A percentile compares a stretch with the other conserved stretches of the same genome.
phyloP scores from a whole-genome alignment of 805 yeast genomes.

The Scheffersomyces spartinae region DNA sequence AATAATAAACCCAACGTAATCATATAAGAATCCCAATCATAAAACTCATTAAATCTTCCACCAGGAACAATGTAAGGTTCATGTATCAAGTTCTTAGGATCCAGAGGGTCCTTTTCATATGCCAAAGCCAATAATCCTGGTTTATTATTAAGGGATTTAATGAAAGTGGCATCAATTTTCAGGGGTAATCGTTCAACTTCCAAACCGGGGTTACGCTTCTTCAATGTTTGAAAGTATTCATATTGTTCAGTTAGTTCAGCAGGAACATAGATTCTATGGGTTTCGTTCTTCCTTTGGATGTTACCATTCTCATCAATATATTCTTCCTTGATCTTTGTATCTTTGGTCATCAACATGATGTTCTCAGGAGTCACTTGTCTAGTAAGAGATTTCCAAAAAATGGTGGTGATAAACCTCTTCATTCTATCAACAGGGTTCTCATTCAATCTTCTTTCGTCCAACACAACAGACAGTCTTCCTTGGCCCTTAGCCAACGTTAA shows the following conservation, averaged over 20 bases:
- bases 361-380: slow-evolving; percentile 53
- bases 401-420: slow-evolving; percentile 57
- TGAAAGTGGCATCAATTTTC: slow-evolving; percentile 64
- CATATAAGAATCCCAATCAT: slow-evolving; percentile 98
- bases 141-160: slow-evolving; percentile 60
- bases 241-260: slow-evolving; percentile 56
- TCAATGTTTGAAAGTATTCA: slow-evolving; percentile 48
- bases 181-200: slow-evolving; percentile 73
- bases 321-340: slow-evolving; percentile 60
- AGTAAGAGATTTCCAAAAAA: slow-evolving; percentile 74
- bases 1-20: slow-evolving; percentile 71
- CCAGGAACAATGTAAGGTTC: slow-evolving; percentile 94
- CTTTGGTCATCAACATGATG: slow-evolving; percentile 61
- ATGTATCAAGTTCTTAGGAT: slow-evolving; percentile 43
- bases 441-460: slow-evolving; percentile 74
- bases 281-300: slow-evolving; percentile 30
- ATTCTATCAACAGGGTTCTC: slow-evolving; percentile 82
- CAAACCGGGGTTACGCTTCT: slow-evolving; percentile 45
- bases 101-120: slow-evolving; percentile 45
- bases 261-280: slow-evolving; percentile 75
- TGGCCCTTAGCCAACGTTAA: slow-evolving; percentile 73
- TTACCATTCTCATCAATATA: slow-evolving; percentile 19
- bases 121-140: slow-evolving; percentile 87
- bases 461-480: slow-evolving; percentile 65
- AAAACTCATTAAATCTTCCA: slow-evolving; percentile 90